Conservation (phyloP, 129 eudicot genomes). For the Centaurea solstitialis region DNA sequence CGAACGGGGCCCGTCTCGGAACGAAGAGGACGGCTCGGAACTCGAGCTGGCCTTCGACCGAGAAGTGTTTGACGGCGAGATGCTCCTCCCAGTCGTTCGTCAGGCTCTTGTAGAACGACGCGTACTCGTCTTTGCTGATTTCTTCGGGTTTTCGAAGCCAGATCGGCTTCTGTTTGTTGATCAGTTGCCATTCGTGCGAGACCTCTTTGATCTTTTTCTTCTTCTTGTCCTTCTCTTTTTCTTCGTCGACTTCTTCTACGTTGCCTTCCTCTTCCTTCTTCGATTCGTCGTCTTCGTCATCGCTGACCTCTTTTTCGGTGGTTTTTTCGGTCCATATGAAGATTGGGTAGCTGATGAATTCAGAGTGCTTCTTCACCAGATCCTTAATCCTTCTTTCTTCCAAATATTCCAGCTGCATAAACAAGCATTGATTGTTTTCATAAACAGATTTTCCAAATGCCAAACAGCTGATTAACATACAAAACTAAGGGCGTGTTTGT, state of each 20-base stretch:
- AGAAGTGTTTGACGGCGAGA: slow-evolving; percentile 26
- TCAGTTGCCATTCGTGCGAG: slow-evolving; percentile 21
- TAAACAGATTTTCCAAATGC: background rate
- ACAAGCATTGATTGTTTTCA: background rate
- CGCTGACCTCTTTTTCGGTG: slow-evolving; percentile 24
- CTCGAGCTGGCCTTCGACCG: slow-evolving; percentile 29
- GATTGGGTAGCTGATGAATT: slow-evolving; percentile 31
- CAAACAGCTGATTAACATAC: background rate
- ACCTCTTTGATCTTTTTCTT: slow-evolving; percentile 33
- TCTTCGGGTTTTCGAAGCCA: slow-evolving; percentile 34
- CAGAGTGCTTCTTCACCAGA: slow-evolving; percentile 32
- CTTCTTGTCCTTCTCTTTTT: slow-evolving; percentile 18
- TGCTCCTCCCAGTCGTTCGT: slow-evolving; percentile 30
- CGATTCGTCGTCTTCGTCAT: slow-evolving; percentile 29
- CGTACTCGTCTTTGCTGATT: slow-evolving; percentile 26
- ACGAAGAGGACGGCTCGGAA: slow-evolving; percentile 29
- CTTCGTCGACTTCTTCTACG: slow-evolving; percentile 21
- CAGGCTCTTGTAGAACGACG: slow-evolving; percentile 30
- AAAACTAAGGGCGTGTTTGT: background rate
- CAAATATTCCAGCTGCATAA: slow-evolving; percentile 5
- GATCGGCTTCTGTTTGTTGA: slow-evolving; percentile 36
- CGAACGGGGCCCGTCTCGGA: slow-evolving; percentile 28
- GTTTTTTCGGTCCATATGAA: slow-evolving; percentile 29
- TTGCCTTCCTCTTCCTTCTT: slow-evolving; percentile 25
- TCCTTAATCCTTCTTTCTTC: slow-evolving; percentile 21